These are phyloP conservation scores for Monosporozyma yasuniensis DNA, from an alignment of 805 yeast species.

Conservation along the genomic window DNA sequence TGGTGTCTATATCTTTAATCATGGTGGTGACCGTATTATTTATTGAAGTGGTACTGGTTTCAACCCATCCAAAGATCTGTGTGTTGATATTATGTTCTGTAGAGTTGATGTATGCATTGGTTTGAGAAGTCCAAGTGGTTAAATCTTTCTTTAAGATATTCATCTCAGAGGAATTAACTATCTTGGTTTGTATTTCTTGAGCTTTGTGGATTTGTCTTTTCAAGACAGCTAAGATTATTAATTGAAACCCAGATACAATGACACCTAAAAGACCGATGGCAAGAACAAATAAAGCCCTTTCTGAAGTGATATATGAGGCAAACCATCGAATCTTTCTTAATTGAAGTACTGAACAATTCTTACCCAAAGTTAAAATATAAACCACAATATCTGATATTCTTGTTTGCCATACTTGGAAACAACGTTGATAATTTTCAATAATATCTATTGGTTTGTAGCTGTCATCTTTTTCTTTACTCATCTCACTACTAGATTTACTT, in stretches of 20 bases:
- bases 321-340: conserved; percentile 30
- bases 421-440: conserved; percentile 14
- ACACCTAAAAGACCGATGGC: conserved; percentile 52
- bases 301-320: conserved; percentile 39
- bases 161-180: conserved; percentile 6
- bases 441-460: conserved; percentile 8
- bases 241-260: conserved; percentile 46
- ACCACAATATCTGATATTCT: conserved; percentile 7
- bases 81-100: conserved; percentile 50
- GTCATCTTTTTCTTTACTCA: background rate
- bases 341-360: background rate
- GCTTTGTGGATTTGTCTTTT: conserved; percentile 5
- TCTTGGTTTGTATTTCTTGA: background rate
- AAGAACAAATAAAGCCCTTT: conserved; percentile 42
- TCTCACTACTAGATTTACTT: background rate
- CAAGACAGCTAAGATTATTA: conserved; percentile 32
- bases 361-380: background rate
- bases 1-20: conserved; percentile 47
- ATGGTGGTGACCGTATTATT: conserved; percentile 54
- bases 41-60: conserved; percentile 45
- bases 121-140: conserved; percentile 42
- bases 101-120: conserved; percentile 44
- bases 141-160: conserved; percentile 29
- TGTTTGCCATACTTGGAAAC: conserved; percentile 18
- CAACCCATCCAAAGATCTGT: conserved; percentile 58